A percentile compares a stretch with the other conserved stretches of the same genome.
Conservation (phyloP, 345 rosid species). For the Eucalyptus virginea region DNA sequence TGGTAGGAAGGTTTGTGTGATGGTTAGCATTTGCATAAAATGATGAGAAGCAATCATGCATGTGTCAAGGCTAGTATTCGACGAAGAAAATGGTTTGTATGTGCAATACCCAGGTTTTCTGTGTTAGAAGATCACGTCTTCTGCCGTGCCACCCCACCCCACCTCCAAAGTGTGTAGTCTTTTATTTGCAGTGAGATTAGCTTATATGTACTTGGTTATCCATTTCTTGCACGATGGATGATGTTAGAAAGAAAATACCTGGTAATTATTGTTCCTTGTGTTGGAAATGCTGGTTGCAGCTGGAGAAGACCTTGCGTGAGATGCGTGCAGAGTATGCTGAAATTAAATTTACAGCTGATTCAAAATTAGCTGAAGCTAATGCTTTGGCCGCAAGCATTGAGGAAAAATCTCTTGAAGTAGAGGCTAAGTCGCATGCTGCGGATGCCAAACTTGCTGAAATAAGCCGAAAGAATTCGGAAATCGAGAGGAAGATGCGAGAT, state of each 20-base stretch:
- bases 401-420: slow-evolving; percentile 82
- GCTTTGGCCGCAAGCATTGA: slow-evolving; percentile 69
- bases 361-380: slow-evolving; percentile 81
- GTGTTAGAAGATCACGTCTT: background rate
- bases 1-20: background rate
- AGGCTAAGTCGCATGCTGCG: slow-evolving; percentile 63
- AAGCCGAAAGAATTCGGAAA: slow-evolving; percentile 74
- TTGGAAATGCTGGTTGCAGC: background rate
- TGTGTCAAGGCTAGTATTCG: background rate
- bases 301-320: slow-evolving; percentile 71
- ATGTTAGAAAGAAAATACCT: background rate
- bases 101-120: background rate
- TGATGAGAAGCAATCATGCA: background rate
- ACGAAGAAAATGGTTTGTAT: background rate
- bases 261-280: background rate
- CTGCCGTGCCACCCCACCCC: background rate
- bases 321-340: slow-evolving; percentile 87
- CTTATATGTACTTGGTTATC: background rate
- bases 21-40: background rate
- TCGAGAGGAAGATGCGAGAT: slow-evolving; percentile 68
- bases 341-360: slow-evolving; percentile 85
- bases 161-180: background rate
- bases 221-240: background rate
- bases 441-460: slow-evolving; percentile 96
- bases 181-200: background rate